phyloP scores from a whole-genome alignment of 2,329 filamentous ascomycete genomes.

The Penicillium sp. region DNA sequence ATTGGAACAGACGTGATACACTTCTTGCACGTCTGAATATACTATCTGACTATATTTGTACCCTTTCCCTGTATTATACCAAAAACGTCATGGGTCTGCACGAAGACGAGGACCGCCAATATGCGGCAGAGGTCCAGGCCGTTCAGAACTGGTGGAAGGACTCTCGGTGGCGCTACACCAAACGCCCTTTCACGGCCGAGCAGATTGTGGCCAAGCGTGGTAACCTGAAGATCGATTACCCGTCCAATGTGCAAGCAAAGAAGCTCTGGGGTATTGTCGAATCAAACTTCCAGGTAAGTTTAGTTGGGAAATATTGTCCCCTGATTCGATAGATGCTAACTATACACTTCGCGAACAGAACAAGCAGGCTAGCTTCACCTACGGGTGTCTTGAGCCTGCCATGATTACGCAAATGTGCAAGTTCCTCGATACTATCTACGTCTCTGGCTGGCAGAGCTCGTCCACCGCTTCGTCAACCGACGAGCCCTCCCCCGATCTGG shows the following conservation, averaged over 20 bases:
- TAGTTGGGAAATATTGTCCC: not conserved
- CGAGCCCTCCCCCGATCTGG: constrained; percentile 94
- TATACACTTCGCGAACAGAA: constrained; percentile 50
- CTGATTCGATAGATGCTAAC: constrained; percentile 12
- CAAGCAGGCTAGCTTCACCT: constrained; percentile 86
- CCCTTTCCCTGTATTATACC: constrained; percentile 13
- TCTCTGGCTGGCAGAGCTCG: constrained; percentile 98
- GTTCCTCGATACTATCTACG: constrained; percentile 96
- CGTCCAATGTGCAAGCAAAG: constrained; percentile 83
- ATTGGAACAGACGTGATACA: constrained; percentile 8
- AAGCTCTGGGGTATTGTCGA: constrained; percentile 94
- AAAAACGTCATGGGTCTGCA: constrained; percentile 39
- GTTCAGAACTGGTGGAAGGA: constrained; percentile 95
- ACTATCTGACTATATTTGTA: constrained; percentile 10
- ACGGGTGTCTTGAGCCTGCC: constrained; percentile 94
- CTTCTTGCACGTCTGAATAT: not conserved
- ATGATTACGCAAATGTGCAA: constrained; percentile 99
- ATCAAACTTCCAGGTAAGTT: constrained; percentile 71
- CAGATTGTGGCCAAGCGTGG: constrained; percentile 96
- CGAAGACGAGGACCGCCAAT: constrained; percentile 70
- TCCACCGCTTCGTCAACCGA: constrained; percentile 93
- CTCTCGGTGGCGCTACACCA: constrained; percentile 87
- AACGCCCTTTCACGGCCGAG: constrained; percentile 89
- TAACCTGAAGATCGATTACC: constrained; percentile 84
- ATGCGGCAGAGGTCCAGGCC: constrained; percentile 76